Evolutionary conservation across 176 grass and related monocot genomes (phyloP), one percentile per base, ranked within the genome.

Genomic region (Eleusine coracana): DNA sequence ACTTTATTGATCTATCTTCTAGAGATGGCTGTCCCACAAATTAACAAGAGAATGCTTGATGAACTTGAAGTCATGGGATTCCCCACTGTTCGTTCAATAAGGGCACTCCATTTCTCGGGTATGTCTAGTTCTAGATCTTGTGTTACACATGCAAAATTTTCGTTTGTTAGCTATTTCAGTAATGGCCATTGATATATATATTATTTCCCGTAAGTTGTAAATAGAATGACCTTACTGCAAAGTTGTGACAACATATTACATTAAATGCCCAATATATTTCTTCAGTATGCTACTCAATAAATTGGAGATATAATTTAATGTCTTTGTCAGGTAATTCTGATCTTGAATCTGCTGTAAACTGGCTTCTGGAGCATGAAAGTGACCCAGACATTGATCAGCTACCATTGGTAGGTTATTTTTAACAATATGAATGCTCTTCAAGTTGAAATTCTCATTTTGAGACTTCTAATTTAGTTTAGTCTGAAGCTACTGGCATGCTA

Each of bases 61-160:
- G 88, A 98, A 70, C 90, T 98, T 90, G 92, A 95, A 82, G 56
- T 21, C 14, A 98, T 95, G 92, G 92, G 95, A 86, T 98, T 98
- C 73, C 86, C 95, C 49, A 84, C 84, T 6, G 61, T 51, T 21
- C 88, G 88, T 86, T 88, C 90, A 73, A 94, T 84, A 60, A 93
- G 88, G 80, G 96, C 92, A 64, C 96, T 95, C 81, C 87, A 98
- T 87, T 90, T 56, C 82, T 95, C 91, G 63, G 96, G 96, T 98
- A 88, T 39, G 66, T 78, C 9, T 74, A 50, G 20, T 84, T 91
- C n/a, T 25, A 14, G 3, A 51, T 74, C 52, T 80, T 80, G 40
- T 49, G 74, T 69, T n/a, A 20, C 8, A 2, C 38, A 80, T 80
- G 40, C 60, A 62, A 12, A 62, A 12, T 18, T 67, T 67, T 7